Percentiles rank a stretch among this genome's conserved stretches.
Conservation (phyloP, 768 basidiomycete species). For the Lentinula guzmanii region DNA sequence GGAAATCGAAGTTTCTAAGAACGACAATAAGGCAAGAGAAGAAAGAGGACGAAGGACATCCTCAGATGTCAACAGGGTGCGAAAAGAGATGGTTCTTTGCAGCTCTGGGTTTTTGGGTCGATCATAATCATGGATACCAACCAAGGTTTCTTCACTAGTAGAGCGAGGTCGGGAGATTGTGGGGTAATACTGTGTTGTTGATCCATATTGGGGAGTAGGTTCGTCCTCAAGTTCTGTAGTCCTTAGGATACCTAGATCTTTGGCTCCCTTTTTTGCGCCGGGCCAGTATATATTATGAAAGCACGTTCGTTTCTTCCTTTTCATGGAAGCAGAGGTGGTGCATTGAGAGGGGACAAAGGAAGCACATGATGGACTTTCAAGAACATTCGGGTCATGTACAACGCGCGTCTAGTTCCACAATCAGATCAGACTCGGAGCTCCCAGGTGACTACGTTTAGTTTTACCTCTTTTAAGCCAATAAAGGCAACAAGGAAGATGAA, state of each 20-base stretch:
- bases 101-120: neutral
- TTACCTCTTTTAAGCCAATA: conserved; percentile 16
- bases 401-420: neutral
- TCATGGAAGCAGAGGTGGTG: neutral
- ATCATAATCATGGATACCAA: neutral
- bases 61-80: neutral
- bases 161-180: neutral
- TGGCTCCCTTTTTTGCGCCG: neutral
- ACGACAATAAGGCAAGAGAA: neutral
- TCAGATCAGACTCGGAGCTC: neutral
- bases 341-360: neutral
- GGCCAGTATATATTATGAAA: neutral
- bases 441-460: neutral
- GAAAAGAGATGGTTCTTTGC: neutral
- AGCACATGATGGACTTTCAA: neutral
- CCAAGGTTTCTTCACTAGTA: neutral
- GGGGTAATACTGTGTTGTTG: neutral
- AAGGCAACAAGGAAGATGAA: conserved; percentile 9
- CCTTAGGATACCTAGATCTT: neutral
- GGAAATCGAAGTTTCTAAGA: neutral
- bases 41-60: neutral
- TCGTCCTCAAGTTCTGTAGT: neutral
- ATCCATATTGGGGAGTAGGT: neutral
- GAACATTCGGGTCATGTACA: neutral
- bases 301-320: neutral